phyloP scores from a whole-genome alignment of 2,329 filamentous ascomycete genomes.

The Malbranchea zuffiana region DNA sequence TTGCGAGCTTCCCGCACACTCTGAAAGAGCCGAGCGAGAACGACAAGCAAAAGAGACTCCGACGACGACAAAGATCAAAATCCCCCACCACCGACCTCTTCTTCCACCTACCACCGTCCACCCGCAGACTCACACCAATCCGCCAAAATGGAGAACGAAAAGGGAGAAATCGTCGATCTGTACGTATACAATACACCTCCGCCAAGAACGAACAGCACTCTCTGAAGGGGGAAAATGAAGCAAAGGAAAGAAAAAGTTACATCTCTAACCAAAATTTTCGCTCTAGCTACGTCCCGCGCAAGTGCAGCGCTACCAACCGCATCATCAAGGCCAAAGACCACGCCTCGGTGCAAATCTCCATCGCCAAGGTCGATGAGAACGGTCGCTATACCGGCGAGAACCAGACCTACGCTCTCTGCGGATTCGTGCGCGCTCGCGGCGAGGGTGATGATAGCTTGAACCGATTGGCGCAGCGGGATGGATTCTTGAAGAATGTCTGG shows the following conservation, averaged over 20 bases:
- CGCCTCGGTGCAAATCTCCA: slow-evolving; percentile 91
- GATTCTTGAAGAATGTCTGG: slow-evolving; percentile 96
- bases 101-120: slow-evolving; percentile 18
- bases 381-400: slow-evolving; percentile 94
- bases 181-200: slow-evolving; percentile 42
- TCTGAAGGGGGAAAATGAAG: slow-evolving; percentile 5
- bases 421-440: slow-evolving; percentile 94
- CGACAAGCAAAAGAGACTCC: slow-evolving; percentile 8
- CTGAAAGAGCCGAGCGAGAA: slow-evolving; percentile 9
- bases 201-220: slow-evolving; percentile 6
- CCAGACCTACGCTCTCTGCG: slow-evolving; percentile 93
- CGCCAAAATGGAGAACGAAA: slow-evolving; percentile 97
- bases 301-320: slow-evolving; percentile 97
- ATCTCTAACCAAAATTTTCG: not conserved
- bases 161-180: slow-evolving; percentile 99
- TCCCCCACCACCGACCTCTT: slow-evolving; percentile 5
- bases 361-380: slow-evolving; percentile 98
- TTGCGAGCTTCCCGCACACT: slow-evolving; percentile 6
- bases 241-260: not conserved
- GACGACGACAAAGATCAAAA: not conserved
- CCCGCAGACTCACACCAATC: slow-evolving; percentile 24
- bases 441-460: slow-evolving; percentile 96
- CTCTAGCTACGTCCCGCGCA: slow-evolving; percentile 86
- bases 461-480: slow-evolving; percentile 89
- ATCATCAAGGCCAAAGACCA: slow-evolving; percentile 99